A percentile compares a stretch with the other conserved stretches of the same genome.
Evolutionary conservation across 116 monocot species (phyloP).

Genomic region (Dioscorea cayenensis): DNA sequence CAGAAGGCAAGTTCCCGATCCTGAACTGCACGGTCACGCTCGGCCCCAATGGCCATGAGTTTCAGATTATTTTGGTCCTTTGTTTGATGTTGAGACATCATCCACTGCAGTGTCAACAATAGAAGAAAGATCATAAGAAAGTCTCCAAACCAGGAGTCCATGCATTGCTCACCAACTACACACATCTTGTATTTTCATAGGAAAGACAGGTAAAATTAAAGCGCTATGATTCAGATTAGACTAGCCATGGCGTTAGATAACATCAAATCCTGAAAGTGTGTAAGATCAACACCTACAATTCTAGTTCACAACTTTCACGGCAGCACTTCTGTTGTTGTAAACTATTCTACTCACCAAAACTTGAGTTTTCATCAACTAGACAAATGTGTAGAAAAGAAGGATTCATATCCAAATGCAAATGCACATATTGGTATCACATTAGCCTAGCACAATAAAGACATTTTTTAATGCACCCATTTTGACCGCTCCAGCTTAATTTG

Average conservation of each 20-base stretch:
- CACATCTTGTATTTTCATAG: not conserved
- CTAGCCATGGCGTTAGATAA: not conserved
- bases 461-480: no score
- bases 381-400: no score
- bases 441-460: no score
- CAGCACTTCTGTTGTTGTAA: no score
- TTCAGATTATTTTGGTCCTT: slow-evolving; percentile 59
- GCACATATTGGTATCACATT: no score
- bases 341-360: no score
- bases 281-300: no score
- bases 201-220: not conserved
- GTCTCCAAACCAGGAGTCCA: not conserved
- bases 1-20: slow-evolving; percentile 55
- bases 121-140: not conserved
- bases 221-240: not conserved
- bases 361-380: no score
- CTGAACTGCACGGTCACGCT: slow-evolving; percentile 45
- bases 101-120: slow-evolving; percentile 32
- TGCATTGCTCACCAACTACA: not conserved
- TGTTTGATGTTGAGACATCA: slow-evolving; percentile 69
- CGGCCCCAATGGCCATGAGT: slow-evolving; percentile 46
- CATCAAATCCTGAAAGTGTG: not conserved
- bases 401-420: no score
- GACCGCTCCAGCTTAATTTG: no score
- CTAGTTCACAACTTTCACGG: no score